Evolutionary conservation across 805 yeast genomes (phyloP).

Genomic region (Candida pini): DNA sequence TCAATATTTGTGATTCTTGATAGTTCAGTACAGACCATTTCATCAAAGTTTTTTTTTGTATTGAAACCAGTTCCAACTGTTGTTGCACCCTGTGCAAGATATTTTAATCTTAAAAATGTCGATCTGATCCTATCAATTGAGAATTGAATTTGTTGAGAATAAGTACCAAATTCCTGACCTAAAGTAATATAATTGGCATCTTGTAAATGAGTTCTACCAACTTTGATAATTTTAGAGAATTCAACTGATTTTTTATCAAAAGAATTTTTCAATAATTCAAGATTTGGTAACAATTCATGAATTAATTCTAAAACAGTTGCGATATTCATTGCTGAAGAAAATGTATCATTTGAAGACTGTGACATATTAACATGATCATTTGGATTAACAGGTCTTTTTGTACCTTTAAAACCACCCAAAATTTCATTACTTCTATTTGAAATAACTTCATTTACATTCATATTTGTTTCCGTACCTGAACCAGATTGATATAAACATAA

Average conservation of each 20-base stretch:
- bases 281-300: constrained; percentile 69
- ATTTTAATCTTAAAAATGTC: constrained; percentile 65
- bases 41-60: constrained; percentile 84
- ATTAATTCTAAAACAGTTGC: constrained; percentile 90
- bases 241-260: constrained; percentile 70
- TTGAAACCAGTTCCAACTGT: constrained; percentile 98
- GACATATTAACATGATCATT: constrained; percentile 97
- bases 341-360: constrained; percentile 96
- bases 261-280: constrained; percentile 68
- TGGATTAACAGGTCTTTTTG: constrained; percentile 92
- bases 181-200: constrained; percentile 96
- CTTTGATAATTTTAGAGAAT: constrained; percentile 83
- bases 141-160: constrained; percentile 83
- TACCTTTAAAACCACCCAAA: constrained; percentile 84
- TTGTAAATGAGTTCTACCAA: constrained; percentile 97
- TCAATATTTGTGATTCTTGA: constrained; percentile 79
- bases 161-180: constrained; percentile 96
- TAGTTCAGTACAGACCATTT: constrained; percentile 76
- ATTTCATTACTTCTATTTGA: constrained; percentile 95
- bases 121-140: constrained; percentile 82
- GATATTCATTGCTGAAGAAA: constrained; percentile 98
- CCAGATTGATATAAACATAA: constrained; percentile 98
- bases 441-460: constrained; percentile 98
- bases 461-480: constrained; percentile 95
- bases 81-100: constrained; percentile 97